Evolutionary conservation across 2,329 filamentous ascomycete species (phyloP).

Genomic region (Aureobasidium sp.): DNA sequence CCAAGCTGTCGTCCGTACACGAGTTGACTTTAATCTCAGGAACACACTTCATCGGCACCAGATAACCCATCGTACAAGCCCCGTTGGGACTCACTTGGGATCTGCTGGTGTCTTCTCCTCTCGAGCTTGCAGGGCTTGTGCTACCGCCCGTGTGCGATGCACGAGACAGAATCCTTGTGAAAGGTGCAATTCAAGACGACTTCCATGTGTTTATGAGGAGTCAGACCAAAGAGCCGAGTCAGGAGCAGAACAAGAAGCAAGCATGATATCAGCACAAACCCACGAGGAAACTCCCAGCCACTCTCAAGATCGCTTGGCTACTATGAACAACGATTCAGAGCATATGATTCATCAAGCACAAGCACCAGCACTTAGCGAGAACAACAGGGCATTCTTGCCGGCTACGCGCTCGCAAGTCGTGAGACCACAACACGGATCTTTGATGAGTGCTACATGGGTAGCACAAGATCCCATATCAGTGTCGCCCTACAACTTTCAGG

Average conservation of each 20-base stretch:
- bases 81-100: neutral
- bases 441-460: neutral
- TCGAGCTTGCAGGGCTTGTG: neutral
- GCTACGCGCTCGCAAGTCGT: neutral
- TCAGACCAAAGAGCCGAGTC: neutral
- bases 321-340: neutral
- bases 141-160: slow-evolving; percentile 3
- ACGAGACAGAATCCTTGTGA: neutral
- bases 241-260: neutral
- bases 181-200: neutral
- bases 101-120: neutral
- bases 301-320: neutral
- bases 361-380: neutral
- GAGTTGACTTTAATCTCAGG: neutral
- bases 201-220: neutral
- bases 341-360: neutral
- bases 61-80: neutral
- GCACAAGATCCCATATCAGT: neutral
- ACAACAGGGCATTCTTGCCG: neutral
- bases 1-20: neutral
- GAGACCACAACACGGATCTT: neutral
- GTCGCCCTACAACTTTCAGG: neutral
- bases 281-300: neutral
- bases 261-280: neutral
- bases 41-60: slow-evolving; percentile 3